These are phyloP conservation scores for Rhizophagus sp. DNA, from an alignment of 192 early-diverging fungal species.

Conservation along the genomic window DNA sequence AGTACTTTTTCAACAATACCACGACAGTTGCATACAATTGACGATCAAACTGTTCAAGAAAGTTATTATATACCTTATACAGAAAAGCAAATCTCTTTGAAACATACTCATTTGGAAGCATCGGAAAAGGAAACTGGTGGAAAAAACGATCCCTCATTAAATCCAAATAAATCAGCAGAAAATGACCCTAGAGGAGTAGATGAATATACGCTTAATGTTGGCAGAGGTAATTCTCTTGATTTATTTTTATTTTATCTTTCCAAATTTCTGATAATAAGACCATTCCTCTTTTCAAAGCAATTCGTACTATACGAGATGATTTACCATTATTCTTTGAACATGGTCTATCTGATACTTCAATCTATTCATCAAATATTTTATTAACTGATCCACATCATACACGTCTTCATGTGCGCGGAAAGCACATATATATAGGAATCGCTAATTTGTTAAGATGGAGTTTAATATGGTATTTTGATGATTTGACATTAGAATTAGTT, in stretches of 20 bases:
- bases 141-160: background rate
- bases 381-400: conserved; percentile 59
- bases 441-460: conserved; percentile 58
- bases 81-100: background rate
- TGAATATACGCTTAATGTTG: conserved; percentile 22
- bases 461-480: conserved; percentile 53
- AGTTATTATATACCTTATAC: background rate
- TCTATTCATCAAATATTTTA: conserved; percentile 52
- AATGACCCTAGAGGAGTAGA: conserved; percentile 8
- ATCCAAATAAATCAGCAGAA: background rate
- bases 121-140: background rate
- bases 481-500: conserved; percentile 48
- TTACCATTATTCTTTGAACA: conserved; percentile 53
- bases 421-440: conserved; percentile 48
- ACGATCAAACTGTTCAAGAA: background rate
- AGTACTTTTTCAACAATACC: background rate
- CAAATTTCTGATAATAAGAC: background rate
- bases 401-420: conserved; percentile 47
- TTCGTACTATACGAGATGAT: conserved; percentile 50
- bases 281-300: conserved; percentile 35
- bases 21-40: background rate
- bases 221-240: conserved; percentile 1
- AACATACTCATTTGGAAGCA: background rate
- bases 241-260: background rate
- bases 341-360: conserved; percentile 45